Base-by-base conservation (phyloP, 345 rosid genomes). In the Raphanus raphanistrum region DNA sequence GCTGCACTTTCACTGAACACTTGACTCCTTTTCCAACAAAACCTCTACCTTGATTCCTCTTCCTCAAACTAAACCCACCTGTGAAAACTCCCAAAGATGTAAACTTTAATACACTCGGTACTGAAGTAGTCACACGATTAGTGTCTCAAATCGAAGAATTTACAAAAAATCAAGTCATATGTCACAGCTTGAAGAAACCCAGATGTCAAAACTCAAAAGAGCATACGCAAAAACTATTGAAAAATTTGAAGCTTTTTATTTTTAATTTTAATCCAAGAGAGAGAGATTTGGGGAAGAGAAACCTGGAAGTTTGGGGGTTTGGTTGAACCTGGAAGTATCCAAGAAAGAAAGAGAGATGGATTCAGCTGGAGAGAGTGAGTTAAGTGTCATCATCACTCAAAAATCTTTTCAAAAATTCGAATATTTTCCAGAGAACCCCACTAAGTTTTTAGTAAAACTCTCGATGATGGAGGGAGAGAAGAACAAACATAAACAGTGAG, bases 11-110 rank as follows among this genome's bases (percentile, higher is more conserved):
- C 79, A 82, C 88, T 54, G 90, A 92, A 84, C 98, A 92, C 66
- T 84, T 85, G 11, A 92, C 79, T 74, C 85, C 88, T 75, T 80
- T 84, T 29, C 85, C 88, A 81, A 59, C 88, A 81, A 59, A 71
- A 52, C 74, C 36, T 6, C 71, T 83, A 74, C 85, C 63, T 71
- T 72, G 68, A 57, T 82, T 86, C 80, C 84, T 88, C 82, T 82
- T 90, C 88, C 72, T 91, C 77, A 85, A 82, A 76, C 83, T 71
- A 66, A 79, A 84, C 55, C 85, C 76, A 77, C 94, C 99, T 90
- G 79, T 64, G 58, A 26, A 3, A 52, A 35, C 36, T 73, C 81
- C 81, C 72, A 74, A 74, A 68, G 28, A 67, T 68, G 50, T 13
- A 2, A 73, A 54, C 31, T 28, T 60, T 2, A 10, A 11, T 2